Percentiles rank a stretch among this genome's conserved stretches.
phyloP scores from a whole-genome alignment of 1,284 basidiomycete species.

The Tilletia caries region DNA sequence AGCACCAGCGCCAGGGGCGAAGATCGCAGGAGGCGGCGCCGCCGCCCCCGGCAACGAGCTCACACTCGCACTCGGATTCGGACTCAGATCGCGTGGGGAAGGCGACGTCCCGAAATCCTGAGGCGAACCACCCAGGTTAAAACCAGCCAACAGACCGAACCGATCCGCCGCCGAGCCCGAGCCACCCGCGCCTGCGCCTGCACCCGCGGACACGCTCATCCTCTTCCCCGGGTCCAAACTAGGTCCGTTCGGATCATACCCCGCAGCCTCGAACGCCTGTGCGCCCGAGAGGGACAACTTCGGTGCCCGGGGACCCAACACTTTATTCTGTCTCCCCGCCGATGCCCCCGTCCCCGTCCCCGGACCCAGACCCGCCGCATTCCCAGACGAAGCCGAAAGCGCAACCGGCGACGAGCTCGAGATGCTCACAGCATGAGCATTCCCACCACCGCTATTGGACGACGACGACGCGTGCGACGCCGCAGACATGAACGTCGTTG shows the following conservation, averaged over 20 bases:
- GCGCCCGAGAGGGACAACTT: neutral
- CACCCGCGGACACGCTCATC: neutral
- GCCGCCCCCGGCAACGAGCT: neutral
- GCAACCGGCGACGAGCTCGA: neutral
- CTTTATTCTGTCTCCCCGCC: neutral
- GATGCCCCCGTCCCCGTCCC: too few relatives aligned
- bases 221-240: neutral
- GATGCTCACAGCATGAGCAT: neutral
- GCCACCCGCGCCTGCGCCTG: too few relatives aligned
- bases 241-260: neutral
- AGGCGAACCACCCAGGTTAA: too few relatives aligned
- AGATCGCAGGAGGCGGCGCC: neutral
- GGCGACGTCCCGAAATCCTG: too few relatives aligned
- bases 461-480: neutral
- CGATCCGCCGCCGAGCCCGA: too few relatives aligned
- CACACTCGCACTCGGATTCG: neutral
- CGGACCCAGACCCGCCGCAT: too few relatives aligned
- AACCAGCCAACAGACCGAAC: too few relatives aligned
- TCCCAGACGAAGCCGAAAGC: neutral
- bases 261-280: neutral
- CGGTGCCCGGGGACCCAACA: conserved; percentile 10
- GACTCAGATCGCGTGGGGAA: neutral
- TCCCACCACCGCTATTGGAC: neutral
- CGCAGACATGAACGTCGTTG: conserved; percentile 8
- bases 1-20: neutral